Evolutionary conservation across 2,329 filamentous ascomycete species (phyloP).

Genomic region (Rutstroemia sp.): DNA sequence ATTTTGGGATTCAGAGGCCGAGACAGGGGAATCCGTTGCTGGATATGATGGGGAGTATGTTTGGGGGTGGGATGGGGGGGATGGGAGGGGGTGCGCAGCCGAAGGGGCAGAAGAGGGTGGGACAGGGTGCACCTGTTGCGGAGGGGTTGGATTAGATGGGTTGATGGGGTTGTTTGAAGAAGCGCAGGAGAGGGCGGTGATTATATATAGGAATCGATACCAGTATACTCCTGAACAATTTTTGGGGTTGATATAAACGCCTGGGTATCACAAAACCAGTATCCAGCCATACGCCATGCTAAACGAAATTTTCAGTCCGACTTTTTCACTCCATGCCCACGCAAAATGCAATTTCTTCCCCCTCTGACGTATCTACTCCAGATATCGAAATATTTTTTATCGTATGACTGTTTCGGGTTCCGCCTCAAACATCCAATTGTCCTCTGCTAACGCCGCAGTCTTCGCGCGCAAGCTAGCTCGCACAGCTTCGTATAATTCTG

Average conservation of each 20-base stretch:
- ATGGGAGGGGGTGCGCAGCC: constrained; percentile 39
- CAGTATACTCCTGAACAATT: constrained; percentile 11
- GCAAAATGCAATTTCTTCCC: too few relatives aligned
- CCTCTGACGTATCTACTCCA: neutral
- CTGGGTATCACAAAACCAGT: constrained; percentile 23
- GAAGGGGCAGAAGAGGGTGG: constrained; percentile 32
- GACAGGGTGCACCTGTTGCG: constrained; percentile 39
- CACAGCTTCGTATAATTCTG: constrained; percentile 64
- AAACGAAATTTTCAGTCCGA: too few relatives aligned
- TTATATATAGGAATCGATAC: neutral
- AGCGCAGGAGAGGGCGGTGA: too few relatives aligned
- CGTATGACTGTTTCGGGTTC: constrained; percentile 20
- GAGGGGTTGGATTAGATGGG: constrained; percentile 50
- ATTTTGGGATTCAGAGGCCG: constrained; percentile 86
- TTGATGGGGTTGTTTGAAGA: neutral
- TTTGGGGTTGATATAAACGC: constrained; percentile 5
- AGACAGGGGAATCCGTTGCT: constrained; percentile 86
- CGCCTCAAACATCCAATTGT: constrained; percentile 86
- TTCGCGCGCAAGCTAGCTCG: constrained; percentile 64
- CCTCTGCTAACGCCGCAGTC: constrained; percentile 66
- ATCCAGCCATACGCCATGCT: neutral
- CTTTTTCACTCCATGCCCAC: too few relatives aligned
- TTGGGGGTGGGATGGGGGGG: constrained; percentile 67
- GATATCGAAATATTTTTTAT: constrained; percentile 7
- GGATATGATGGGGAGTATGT: constrained; percentile 96